phyloP scores from a whole-genome alignment of 2,329 filamentous ascomycete species.

The Trichophyton verrucosum region DNA sequence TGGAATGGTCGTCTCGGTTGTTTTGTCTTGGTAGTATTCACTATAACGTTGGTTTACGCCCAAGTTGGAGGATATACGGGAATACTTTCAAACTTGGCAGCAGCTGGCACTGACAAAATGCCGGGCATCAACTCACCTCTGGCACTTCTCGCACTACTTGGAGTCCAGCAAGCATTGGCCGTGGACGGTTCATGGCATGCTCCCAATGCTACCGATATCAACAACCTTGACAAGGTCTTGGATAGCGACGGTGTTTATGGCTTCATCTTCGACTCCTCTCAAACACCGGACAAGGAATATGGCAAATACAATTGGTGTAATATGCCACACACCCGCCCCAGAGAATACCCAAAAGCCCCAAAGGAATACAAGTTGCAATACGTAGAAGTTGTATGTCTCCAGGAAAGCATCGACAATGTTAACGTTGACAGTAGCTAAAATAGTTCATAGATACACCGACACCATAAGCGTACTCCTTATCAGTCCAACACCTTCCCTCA shows the following conservation, averaged over 20 bases:
- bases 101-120: not conserved
- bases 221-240: conserved; percentile 48
- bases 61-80: not conserved
- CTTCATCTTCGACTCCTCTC: conserved; percentile 59
- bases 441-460: conserved; percentile 53
- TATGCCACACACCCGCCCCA: conserved; percentile 66
- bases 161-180: conserved; percentile 6
- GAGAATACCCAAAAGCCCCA: conserved; percentile 48
- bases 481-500: conserved; percentile 62
- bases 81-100: not conserved
- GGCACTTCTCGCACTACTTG: conserved; percentile 6
- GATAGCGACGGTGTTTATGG: conserved; percentile 53
- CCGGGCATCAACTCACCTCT: not conserved
- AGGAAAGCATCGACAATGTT: not conserved
- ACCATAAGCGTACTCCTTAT: conserved; percentile 77
- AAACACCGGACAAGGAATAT: conserved; percentile 44
- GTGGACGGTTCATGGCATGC: conserved; percentile 46
- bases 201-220: conserved; percentile 45
- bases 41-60: not conserved
- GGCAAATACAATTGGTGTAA: conserved; percentile 71
- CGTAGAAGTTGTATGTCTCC: conserved; percentile 55
- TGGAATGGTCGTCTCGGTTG: not conserved
- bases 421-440: not conserved
- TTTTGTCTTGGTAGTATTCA: not conserved
- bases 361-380: conserved; percentile 55